Base-by-base conservation (phyloP, 371 early-diverging fungal species). In the Actinomortierella wolfii region DNA sequence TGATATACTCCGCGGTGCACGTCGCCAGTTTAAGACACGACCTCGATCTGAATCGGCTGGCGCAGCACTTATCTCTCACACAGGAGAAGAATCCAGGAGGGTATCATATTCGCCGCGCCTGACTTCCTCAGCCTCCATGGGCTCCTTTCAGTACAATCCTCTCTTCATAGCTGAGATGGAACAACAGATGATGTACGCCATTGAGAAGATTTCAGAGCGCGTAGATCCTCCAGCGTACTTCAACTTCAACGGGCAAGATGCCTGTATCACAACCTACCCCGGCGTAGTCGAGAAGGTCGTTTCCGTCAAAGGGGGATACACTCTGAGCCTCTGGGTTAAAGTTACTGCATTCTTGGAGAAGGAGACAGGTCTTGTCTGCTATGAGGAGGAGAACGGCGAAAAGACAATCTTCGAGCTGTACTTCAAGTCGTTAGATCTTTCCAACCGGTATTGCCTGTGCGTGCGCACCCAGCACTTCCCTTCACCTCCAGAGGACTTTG, bases 391-490 rank as follows among this genome's bases (percentile, higher is more conserved):
- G 43, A 59, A 60, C 11, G 78, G 76, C 6, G 59, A 49, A 40
- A 65, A 67, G 34, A 76, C 76, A 20, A 73, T 65, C 29, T 78
- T 78, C 57, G 78, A 78, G 55, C 76, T 78, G 2, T 78, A 78
- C 48, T 76, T 78, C 68, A 76, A 76, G 51, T 63, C 65, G 24
- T 50, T 78, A 40, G 76, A 76, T 41, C 67, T 73, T 48, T 76
- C 78, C 17, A 68, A 76, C 45, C 65, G 78, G 5, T 78, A 71
- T 25, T 78, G 78, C 45, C 68, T 78, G n/a, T 78, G 78, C 51
- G 78, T 78, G n/a, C 61, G 76, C 14, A 78, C 78, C 0, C 78
- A 78, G 23, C 78, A 78, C 20, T 73, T 59, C n/a, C 76, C 78
- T 1, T 67, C 73, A 9, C 78, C 78, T 2, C 65, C 78, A 0